These are phyloP conservation scores for Amauroascus verrucosus DNA, from an alignment of 2,329 filamentous ascomycete species.

Conservation along the genomic window DNA sequence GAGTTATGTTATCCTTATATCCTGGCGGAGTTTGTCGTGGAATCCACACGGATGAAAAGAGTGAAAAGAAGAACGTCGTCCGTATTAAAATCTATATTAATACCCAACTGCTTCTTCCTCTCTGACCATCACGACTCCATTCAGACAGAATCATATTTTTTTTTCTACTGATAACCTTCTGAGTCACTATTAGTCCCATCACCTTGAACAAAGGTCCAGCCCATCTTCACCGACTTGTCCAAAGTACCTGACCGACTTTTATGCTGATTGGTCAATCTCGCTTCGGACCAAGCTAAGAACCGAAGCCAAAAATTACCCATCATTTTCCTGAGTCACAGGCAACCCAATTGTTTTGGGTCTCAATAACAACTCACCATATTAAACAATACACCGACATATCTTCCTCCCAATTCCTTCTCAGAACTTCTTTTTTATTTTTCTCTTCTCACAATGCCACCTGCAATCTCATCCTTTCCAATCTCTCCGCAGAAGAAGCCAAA, in stretches of 20 bases:
- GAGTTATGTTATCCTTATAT: too few relatives aligned
- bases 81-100: background rate
- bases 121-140: background rate
- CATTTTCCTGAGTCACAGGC: constrained; percentile 10
- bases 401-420: background rate
- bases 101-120: background rate
- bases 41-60: background rate
- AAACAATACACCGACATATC: background rate
- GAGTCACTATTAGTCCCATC: background rate
- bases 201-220: background rate
- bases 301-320: background rate
- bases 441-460: background rate
- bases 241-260: background rate
- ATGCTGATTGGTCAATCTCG: constrained; percentile 3
- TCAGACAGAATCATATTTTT: too few relatives aligned
- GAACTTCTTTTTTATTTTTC: background rate
- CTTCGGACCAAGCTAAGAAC: background rate
- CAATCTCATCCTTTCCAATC: constrained; percentile 13
- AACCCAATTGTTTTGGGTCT: background rate
- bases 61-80: background rate
- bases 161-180: too few relatives aligned
- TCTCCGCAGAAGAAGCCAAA: constrained; percentile 47
- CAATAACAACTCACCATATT: too few relatives aligned
- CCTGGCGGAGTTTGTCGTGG: background rate
- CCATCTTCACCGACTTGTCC: constrained; percentile 1